Conservation (phyloP, 2,329 filamentous ascomycete species). For the Beauveria brongniartii region DNA sequence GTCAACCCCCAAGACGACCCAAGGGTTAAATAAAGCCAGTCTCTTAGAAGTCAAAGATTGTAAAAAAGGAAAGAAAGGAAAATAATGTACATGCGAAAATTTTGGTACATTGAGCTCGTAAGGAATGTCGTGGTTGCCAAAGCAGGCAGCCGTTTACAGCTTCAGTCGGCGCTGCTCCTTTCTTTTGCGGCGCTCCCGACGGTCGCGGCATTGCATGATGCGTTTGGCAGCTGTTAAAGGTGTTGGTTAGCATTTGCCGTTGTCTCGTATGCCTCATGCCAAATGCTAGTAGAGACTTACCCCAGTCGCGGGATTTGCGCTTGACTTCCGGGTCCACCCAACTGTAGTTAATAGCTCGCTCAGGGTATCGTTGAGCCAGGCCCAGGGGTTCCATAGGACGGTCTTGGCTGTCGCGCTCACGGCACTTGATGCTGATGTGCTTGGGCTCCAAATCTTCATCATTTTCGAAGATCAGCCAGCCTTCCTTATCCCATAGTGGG, state of each 20-base stretch:
- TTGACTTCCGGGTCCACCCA: constrained; percentile 36
- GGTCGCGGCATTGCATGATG: constrained; percentile 27
- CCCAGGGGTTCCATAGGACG: constrained; percentile 29
- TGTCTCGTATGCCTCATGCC: background rate
- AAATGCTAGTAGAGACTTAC: constrained; percentile 24
- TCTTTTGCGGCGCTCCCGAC: constrained; percentile 29
- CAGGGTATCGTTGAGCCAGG: constrained; percentile 37
- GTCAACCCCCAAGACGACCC: background rate
- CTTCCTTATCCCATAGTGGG: constrained; percentile 32
- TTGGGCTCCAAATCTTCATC: constrained; percentile 31
- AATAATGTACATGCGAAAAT: constrained; percentile 10
- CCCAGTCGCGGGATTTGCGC: constrained; percentile 28
- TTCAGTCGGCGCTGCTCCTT: constrained; percentile 31
- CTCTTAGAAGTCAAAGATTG: background rate
- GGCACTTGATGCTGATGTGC: constrained; percentile 31
- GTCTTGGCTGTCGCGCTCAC: constrained; percentile 29
- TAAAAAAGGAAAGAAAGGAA: background rate
- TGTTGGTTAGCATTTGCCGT: constrained; percentile 14
- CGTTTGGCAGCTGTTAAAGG: constrained; percentile 24
- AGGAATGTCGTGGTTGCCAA: constrained; percentile 11
- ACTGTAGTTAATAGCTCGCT: constrained; percentile 35
- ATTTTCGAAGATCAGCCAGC: constrained; percentile 31
- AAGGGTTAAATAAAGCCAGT: background rate
- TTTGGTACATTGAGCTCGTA: constrained; percentile 13
- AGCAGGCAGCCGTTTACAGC: constrained; percentile 18